A percentile compares a stretch with the other conserved stretches of the same genome.
Evolutionary conservation across 768 basidiomycete genomes (phyloP).

Genomic region (Trichaptum fuscoviolaceum): DNA sequence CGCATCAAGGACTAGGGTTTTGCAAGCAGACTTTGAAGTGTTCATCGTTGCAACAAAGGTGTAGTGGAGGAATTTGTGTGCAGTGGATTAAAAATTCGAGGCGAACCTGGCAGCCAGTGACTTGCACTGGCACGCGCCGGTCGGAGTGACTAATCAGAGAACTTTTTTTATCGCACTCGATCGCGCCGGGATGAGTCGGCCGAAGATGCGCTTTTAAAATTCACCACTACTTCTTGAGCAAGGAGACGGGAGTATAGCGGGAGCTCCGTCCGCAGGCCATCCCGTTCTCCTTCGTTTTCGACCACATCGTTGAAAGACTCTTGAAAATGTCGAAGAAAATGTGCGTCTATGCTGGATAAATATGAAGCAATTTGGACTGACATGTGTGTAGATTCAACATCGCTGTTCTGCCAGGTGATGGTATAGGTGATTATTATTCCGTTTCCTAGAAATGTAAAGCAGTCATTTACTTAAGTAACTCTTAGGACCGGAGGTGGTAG

Average conservation of each 20-base stretch:
- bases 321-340: slow-evolving; percentile 14
- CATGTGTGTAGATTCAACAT: slow-evolving; percentile 64
- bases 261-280: slow-evolving; percentile 1
- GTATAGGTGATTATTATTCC: slow-evolving; percentile 64
- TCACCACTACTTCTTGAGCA: not conserved
- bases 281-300: not conserved
- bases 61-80: not conserved
- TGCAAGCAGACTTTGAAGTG: slow-evolving; percentile 44
- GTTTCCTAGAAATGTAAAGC: not conserved
- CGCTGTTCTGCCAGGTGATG: slow-evolving; percentile 91
- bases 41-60: not conserved
- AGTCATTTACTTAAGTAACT: not conserved
- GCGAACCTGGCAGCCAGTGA: too few relatives aligned
- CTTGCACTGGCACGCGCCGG: too few relatives aligned
- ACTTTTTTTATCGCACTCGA: not conserved
- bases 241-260: not conserved
- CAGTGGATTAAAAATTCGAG: too few relatives aligned
- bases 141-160: not conserved
- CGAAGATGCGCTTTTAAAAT: not conserved
- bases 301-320: not conserved
- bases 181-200: not conserved
- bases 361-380: not conserved
- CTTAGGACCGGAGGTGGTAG: slow-evolving; percentile 85
- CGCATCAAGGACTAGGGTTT: slow-evolving; percentile 86
- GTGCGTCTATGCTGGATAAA: slow-evolving; percentile 6